phyloP scores from a whole-genome alignment of 202 grass and related monocot genomes.

The Elaeis oleifera region DNA sequence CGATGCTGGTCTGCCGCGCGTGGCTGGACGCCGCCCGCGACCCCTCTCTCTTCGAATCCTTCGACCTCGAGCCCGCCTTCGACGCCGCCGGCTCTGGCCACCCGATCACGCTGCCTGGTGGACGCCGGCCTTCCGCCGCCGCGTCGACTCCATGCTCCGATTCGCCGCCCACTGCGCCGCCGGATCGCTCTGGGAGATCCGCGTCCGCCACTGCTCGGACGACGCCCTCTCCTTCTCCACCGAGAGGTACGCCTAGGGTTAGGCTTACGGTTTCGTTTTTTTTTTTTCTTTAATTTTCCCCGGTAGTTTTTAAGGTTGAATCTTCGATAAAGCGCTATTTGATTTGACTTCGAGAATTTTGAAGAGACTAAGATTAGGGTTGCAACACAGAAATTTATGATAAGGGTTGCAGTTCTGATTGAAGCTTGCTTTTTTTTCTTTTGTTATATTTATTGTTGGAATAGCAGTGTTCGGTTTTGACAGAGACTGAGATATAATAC shows the following conservation, averaged over 20 bases:
- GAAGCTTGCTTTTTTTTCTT: too few relatives aligned
- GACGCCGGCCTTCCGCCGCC: slow-evolving; percentile 81
- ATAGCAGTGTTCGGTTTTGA: too few relatives aligned
- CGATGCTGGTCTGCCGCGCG: slow-evolving; percentile 60
- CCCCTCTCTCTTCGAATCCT: slow-evolving; percentile 33
- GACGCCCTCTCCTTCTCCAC: slow-evolving; percentile 47
- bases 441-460: too few relatives aligned
- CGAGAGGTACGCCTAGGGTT: slow-evolving; percentile 34
- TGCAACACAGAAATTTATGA: too few relatives aligned
- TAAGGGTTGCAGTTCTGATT: too few relatives aligned
- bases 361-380: too few relatives aligned
- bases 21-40: slow-evolving; percentile 58
- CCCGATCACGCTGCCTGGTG: slow-evolving; percentile 50
- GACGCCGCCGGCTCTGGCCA: slow-evolving; percentile 21
- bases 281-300: too few relatives aligned
- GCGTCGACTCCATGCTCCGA: slow-evolving; percentile 70
- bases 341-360: too few relatives aligned
- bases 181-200: slow-evolving; percentile 21
- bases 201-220: slow-evolving; percentile 65
- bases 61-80: slow-evolving; percentile 60
- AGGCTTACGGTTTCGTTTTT: slow-evolving; percentile 2
- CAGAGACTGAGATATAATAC: too few relatives aligned
- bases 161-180: slow-evolving; percentile 45
- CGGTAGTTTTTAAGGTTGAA: too few relatives aligned
- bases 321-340: too few relatives aligned